Evolutionary conservation across 257 asterid genomes (phyloP).

Genomic region (Plantago major): DNA sequence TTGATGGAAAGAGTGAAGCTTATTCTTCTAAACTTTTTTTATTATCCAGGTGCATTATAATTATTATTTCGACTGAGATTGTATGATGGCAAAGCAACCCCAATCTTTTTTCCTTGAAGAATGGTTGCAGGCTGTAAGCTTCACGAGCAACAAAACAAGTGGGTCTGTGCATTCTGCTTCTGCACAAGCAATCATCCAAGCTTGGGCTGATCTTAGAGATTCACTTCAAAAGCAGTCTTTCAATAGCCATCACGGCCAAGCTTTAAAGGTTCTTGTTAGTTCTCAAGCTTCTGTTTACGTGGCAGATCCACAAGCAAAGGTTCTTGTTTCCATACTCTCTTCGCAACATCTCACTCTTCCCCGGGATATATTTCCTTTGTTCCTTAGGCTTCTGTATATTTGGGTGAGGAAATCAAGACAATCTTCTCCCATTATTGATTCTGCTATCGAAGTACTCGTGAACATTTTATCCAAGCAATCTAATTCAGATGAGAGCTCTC

Average conservation of each 20-base stretch:
- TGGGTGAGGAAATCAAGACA: constrained; percentile 88
- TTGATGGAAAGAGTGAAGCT: background rate
- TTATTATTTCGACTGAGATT: constrained; percentile 30
- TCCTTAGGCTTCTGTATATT: constrained; percentile 68
- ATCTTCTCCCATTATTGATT: constrained; percentile 46
- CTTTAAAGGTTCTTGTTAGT: constrained; percentile 48
- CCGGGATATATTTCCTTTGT: constrained; percentile 55
- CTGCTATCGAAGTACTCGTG: constrained; percentile 42
- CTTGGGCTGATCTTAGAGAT: constrained; percentile 89
- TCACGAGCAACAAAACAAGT: constrained; percentile 27
- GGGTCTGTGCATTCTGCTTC: constrained; percentile 32
- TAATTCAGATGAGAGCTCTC: constrained; percentile 29
- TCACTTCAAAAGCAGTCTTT: constrained; percentile 50
- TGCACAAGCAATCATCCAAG: constrained; percentile 74
- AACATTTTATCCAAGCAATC: constrained; percentile 38
- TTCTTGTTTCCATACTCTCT: constrained; percentile 64
- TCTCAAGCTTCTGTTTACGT: constrained; percentile 63
- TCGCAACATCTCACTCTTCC: constrained; percentile 45
- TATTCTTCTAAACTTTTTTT: background rate
- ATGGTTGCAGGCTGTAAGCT: constrained; percentile 49
- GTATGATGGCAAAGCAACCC: constrained; percentile 57
- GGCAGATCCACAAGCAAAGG: constrained; percentile 94
- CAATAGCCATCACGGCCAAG: constrained; percentile 50
- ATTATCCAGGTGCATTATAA: constrained; percentile 3
- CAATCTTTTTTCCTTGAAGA: constrained; percentile 71